A percentile compares a stretch with the other conserved stretches of the same genome.
Evolutionary conservation across 2,329 filamentous ascomycete species (phyloP).

Genomic region (Trichoderma cornu-damae): DNA sequence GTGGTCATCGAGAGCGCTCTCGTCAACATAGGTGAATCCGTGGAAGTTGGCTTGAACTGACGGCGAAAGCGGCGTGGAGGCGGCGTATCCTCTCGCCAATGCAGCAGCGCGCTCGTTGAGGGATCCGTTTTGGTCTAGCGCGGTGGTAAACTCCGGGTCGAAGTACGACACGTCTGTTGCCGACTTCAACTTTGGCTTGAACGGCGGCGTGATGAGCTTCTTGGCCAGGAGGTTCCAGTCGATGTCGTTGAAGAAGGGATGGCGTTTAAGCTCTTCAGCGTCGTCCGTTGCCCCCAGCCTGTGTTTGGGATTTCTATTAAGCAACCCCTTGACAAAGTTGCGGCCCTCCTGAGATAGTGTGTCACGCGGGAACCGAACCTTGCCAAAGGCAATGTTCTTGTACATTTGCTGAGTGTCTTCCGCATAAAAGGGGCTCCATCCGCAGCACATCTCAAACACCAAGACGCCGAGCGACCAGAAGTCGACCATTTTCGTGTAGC

Average conservation of each 20-base stretch:
- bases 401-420: conserved; percentile 99
- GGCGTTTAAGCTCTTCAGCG: conserved; percentile 87
- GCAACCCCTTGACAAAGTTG: conserved; percentile 94
- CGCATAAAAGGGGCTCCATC: conserved; percentile 98
- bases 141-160: conserved; percentile 96
- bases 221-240: conserved; percentile 84
- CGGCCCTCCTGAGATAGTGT: conserved; percentile 90
- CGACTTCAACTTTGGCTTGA: conserved; percentile 95
- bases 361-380: conserved; percentile 92
- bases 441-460: conserved; percentile 99
- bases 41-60: conserved; percentile 98
- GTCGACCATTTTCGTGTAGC: conserved; percentile 99
- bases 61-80: conserved; percentile 87
- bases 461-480: conserved; percentile 98
- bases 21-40: conserved; percentile 98
- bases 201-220: conserved; percentile 91
- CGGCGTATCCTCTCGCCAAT: conserved; percentile 76
- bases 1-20: conserved; percentile 87
- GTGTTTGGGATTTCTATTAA: conserved; percentile 96
- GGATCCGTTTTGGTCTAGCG: conserved; percentile 77
- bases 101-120: conserved; percentile 88
- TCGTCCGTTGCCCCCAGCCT: conserved; percentile 85
- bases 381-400: conserved; percentile 99
- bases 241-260: conserved; percentile 90
- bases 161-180: conserved; percentile 98